Evolutionary conservation across 1,139 yeast genomes (phyloP), one percentile per base, ranked within the genome.

Genomic region (Blastobotrys ciferrii): DNA sequence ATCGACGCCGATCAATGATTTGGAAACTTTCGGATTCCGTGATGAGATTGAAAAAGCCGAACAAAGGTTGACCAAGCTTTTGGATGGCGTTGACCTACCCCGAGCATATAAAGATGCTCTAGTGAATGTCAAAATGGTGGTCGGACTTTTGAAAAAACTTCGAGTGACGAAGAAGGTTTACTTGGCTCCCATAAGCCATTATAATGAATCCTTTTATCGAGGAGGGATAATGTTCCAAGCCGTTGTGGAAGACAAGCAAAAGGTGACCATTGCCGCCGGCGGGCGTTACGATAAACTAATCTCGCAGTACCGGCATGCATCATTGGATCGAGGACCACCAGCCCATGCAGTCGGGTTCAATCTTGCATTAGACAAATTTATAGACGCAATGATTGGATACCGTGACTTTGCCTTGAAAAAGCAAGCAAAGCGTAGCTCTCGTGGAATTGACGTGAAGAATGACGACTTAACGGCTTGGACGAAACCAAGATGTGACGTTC

Each of bases 181-280:
- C 32, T 61, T 83, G 25, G 74, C 82, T 0, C 97, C 98, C 0
- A 74, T 92, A 64, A 80, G 91, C 59, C 88, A 87, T 58, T 87
- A 87, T 65, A 88, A 88, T 58, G 78, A 84, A 39, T 77, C 81
- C 19, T 91, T 88, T 62, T 92, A 89, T 63, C 71, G 74, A 32
- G 82, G 82, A 19, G 95, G 95, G 0, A 69, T 91, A 1, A 88
- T 92, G 95, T 92, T 91, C 62, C 95, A 88, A 60, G 89, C 86
- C 0, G 78, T 88, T 0, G 78, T 80, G 58, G 85, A 85, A 51
- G 78, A 73, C 40, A 66, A 72, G 53, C 54, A 53, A 14, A 66
- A 65, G 42, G 60, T 91, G 38, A 42, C 50, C 17, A 69, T 87
- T 38, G 94, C 94, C 11, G 92, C 95, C 0, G 98, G 98, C 42